Percentiles rank a stretch among this genome's conserved stretches.
Conservation (phyloP, 148 eudicot genomes). For the Chenopodium berlandieri region DNA sequence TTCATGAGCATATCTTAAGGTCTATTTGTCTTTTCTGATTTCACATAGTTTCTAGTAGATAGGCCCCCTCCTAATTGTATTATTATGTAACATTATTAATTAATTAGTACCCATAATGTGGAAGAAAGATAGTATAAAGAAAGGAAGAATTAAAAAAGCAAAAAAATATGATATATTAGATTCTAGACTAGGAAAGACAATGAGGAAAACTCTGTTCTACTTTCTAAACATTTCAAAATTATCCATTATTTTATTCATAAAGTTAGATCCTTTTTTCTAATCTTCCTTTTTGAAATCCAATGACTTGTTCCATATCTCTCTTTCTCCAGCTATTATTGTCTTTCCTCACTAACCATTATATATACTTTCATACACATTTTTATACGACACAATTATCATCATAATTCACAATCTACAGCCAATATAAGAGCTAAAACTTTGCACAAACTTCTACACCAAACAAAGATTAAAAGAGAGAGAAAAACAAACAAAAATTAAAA, state of each 20-base stretch:
- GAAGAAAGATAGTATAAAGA: constrained; percentile 15
- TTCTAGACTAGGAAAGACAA: constrained; percentile 65
- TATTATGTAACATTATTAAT: constrained; percentile 7
- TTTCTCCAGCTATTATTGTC: constrained; percentile 66
- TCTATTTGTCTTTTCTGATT: constrained; percentile 15
- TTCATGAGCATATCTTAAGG: constrained; percentile 17
- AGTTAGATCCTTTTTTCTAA: constrained; percentile 30
- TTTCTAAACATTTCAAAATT: constrained; percentile 47
- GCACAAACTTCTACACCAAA: background rate
- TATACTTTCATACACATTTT: constrained; percentile 20
- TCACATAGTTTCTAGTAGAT: constrained; percentile 27
- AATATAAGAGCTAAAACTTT: background rate
- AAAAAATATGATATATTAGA: constrained; percentile 35
- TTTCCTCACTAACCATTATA: constrained; percentile 29
- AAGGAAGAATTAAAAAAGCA: background rate
- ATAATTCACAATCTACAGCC: background rate
- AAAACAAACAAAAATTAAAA: too few relatives aligned
- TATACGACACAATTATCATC: constrained; percentile 23
- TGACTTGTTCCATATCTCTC: constrained; percentile 45
- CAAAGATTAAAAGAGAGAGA: background rate
- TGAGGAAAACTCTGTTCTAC: constrained; percentile 43
- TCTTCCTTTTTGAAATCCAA: constrained; percentile 40
- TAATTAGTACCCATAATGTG: constrained; percentile 25
- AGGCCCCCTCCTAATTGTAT: constrained; percentile 21
- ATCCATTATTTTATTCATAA: constrained; percentile 36